Percentiles rank a stretch among this genome's conserved stretches.
phyloP scores from a whole-genome alignment of 306 rosid species.

The Sophora flavescens region DNA sequence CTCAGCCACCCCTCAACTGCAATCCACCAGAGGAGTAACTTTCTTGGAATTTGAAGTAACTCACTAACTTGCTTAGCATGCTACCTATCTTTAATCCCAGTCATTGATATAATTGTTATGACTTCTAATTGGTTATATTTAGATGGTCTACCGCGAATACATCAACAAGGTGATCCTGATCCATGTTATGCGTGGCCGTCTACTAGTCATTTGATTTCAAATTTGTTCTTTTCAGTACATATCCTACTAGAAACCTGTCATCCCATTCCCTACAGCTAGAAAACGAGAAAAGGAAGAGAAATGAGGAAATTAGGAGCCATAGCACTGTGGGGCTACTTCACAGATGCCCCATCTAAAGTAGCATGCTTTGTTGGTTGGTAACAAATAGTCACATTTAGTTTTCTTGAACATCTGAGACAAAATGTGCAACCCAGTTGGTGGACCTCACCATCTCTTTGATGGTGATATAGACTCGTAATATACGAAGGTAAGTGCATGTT shows the following conservation, averaged over 20 bases:
- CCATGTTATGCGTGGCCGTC: background rate
- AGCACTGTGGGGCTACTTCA: conserved; percentile 28
- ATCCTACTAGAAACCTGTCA: conserved; percentile 18
- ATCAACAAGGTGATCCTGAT: background rate
- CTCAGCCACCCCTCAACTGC: background rate
- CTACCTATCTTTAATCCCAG: background rate
- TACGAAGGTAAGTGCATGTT: conserved; percentile 12
- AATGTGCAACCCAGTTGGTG: conserved; percentile 41
- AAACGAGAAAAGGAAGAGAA: conserved; percentile 28
- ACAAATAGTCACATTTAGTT: conserved; percentile 37
- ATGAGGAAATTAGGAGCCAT: conserved; percentile 29
- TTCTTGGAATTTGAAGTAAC: background rate
- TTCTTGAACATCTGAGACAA: conserved; percentile 33
- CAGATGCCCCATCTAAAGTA: conserved; percentile 46
- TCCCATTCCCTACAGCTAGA: conserved; percentile 27
- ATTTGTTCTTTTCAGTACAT: conserved; percentile 12
- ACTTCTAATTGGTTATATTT: background rate
- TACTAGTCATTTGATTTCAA: conserved; percentile 17
- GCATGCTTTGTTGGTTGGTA: conserved; percentile 45
- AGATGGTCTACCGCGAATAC: too few species aligned
- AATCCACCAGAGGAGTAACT: background rate
- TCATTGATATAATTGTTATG: background rate
- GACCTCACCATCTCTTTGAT: background rate
- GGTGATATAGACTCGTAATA: conserved; percentile 20
- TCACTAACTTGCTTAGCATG: background rate